Evolutionary conservation across 768 basidiomycete genomes (phyloP).

Genomic region (Roridomyces roridus): DNA sequence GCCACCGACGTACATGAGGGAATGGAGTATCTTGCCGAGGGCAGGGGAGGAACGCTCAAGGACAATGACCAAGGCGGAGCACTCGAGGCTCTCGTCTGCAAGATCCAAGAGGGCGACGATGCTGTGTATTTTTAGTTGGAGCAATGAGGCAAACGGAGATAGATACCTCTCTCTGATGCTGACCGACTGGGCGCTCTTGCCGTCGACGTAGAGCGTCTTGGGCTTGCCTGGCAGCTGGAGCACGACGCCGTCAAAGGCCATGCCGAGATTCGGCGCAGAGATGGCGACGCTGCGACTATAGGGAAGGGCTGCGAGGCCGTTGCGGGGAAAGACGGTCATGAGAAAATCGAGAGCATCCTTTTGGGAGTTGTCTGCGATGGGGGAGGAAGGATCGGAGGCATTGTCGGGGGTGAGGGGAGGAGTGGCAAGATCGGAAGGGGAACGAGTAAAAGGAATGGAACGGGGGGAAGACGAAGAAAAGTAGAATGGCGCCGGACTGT

Average conservation of each 20-base stretch:
- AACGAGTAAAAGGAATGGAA: slow-evolving; percentile 31
- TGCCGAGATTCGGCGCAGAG: slow-evolving; percentile 69
- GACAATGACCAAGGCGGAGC: slow-evolving; percentile 79
- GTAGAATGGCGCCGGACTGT: slow-evolving; percentile 75
- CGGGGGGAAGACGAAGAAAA: slow-evolving; percentile 48
- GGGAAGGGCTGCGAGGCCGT: slow-evolving; percentile 71
- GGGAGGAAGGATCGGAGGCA: slow-evolving; percentile 43
- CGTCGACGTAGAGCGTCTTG: slow-evolving; percentile 85
- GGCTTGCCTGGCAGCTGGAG: slow-evolving; percentile 72
- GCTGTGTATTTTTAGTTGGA: slow-evolving; percentile 46
- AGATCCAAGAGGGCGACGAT: slow-evolving; percentile 88
- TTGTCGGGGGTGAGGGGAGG: slow-evolving; percentile 84
- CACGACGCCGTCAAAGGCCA: slow-evolving; percentile 79
- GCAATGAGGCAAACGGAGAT: slow-evolving; percentile 5
- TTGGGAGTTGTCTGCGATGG: slow-evolving; percentile 48
- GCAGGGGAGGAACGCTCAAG: slow-evolving; percentile 76
- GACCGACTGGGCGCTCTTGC: slow-evolving; percentile 80
- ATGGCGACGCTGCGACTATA: slow-evolving; percentile 79
- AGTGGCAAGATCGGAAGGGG: slow-evolving; percentile 42
- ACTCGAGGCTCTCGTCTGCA: slow-evolving; percentile 83
- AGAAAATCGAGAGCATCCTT: slow-evolving; percentile 80
- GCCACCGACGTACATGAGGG: slow-evolving; percentile 93
- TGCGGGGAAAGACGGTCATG: slow-evolving; percentile 77
- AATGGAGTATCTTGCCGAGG: slow-evolving; percentile 80
- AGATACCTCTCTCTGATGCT: slow-evolving; percentile 83